Evolutionary conservation across 805 yeast genomes (phyloP).

Genomic region (Candida takata): DNA sequence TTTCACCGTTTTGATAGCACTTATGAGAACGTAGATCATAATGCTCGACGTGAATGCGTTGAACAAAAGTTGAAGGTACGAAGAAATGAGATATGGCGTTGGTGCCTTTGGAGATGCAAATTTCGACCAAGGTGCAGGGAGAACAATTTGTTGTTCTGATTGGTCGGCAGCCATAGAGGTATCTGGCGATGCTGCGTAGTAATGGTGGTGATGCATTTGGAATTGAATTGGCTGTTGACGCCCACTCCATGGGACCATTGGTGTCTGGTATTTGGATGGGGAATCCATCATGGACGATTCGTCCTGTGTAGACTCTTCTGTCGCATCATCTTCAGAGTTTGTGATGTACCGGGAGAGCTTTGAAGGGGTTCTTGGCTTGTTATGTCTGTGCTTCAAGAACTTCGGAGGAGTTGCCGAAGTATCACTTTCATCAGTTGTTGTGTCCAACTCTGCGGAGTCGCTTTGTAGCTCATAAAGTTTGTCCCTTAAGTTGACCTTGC

Average conservation of each 20-base stretch:
- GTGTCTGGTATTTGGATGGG: conserved; percentile 8
- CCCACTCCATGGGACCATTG: conserved; percentile 9
- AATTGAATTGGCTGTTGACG: conserved; percentile 19
- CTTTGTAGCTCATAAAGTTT: conserved; percentile 7
- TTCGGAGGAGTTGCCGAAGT: conserved; percentile 6
- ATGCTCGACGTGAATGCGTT: conserved; percentile 42
- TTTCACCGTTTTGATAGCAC: conserved; percentile 41
- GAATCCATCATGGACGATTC: conserved; percentile 5
- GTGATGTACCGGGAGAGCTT: conserved; percentile 9
- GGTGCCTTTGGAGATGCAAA: conserved; percentile 44
- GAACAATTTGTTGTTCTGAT: conserved; percentile 8
- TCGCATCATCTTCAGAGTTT: conserved; percentile 8
- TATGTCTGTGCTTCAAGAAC: conserved; percentile 5
- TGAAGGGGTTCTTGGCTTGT: conserved; percentile 13
- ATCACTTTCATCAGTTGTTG: conserved; percentile 1
- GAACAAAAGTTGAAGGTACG: conserved; percentile 51
- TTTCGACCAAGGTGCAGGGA: conserved; percentile 58
- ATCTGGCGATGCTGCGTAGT: conserved; percentile 25
- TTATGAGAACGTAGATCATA: conserved; percentile 36
- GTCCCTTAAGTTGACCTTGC: conserved; percentile 6
- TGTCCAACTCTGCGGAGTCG: conserved; percentile 2
- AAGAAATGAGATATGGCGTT: conserved; percentile 48
- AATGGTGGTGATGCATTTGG: conserved; percentile 42
- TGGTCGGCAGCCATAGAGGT: neutral
- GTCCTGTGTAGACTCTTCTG: conserved; percentile 1